These are phyloP conservation scores for Microdochium bolleyi DNA, from an alignment of 2,329 filamentous ascomycete genomes.

Conservation along the genomic window DNA sequence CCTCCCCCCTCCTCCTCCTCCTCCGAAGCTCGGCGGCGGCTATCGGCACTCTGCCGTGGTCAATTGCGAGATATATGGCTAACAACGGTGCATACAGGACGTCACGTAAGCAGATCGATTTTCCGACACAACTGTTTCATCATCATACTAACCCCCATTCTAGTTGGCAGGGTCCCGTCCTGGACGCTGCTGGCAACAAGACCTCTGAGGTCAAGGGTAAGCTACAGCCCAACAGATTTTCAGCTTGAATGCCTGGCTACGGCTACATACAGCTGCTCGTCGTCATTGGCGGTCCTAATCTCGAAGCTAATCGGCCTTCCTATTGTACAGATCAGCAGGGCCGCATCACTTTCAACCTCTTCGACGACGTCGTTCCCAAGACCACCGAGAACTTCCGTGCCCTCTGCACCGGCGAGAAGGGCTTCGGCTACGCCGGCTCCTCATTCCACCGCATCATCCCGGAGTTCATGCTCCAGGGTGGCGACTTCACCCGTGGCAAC, in stretches of 20 bases:
- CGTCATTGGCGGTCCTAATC: too few species aligned
- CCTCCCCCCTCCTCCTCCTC: constrained; percentile 6
- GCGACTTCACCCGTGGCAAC: constrained; percentile 89
- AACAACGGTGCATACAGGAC: neutral
- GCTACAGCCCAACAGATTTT: constrained; percentile 16
- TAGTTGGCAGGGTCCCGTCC: constrained; percentile 63
- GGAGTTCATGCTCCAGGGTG: constrained; percentile 91
- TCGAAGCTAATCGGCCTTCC: constrained; percentile 9
- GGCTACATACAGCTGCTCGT: neutral
- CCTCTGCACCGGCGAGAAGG: constrained; percentile 74
- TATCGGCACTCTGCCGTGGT: too few species aligned
- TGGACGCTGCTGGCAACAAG: constrained; percentile 51
- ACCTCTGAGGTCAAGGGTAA: constrained; percentile 53
- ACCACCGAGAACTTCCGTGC: constrained; percentile 79
- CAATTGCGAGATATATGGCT: neutral
- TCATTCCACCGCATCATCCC: constrained; percentile 91
- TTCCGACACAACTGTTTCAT: neutral
- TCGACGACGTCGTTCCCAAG: constrained; percentile 78
- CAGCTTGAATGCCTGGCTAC: neutral
- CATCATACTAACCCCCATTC: constrained; percentile 43
- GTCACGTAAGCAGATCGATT: neutral
- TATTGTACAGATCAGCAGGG: constrained; percentile 55
- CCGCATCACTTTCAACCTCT: constrained; percentile 86
- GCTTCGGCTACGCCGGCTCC: constrained; percentile 75
- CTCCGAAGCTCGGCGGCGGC: neutral